Evolutionary conservation across 768 basidiomycete genomes (phyloP).

Genomic region (Rubroboletus satanas): DNA sequence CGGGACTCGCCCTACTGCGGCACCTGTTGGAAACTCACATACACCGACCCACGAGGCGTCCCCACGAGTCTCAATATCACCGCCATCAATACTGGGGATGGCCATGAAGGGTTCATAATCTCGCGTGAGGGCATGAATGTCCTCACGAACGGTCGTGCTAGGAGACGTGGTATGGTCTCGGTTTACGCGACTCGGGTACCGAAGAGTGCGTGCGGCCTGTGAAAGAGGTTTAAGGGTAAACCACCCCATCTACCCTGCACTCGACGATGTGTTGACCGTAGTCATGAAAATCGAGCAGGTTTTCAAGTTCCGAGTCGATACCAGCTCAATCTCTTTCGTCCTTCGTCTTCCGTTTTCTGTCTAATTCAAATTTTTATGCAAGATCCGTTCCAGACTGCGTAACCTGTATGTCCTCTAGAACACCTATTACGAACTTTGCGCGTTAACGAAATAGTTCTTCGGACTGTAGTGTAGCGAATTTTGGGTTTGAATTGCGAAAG

Average conservation of each 20-base stretch:
- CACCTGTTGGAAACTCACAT: slow-evolving; percentile 58
- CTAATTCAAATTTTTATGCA: background rate
- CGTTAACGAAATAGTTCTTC: background rate
- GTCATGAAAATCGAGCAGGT: background rate
- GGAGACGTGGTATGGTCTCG: slow-evolving; percentile 23
- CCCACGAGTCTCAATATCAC: slow-evolving; percentile 43
- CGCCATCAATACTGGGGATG: slow-evolving; percentile 47
- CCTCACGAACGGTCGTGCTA: slow-evolving; percentile 32
- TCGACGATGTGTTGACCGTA: background rate
- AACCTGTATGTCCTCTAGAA: background rate
- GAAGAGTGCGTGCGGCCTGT: slow-evolving; percentile 11
- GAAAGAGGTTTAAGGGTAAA: background rate
- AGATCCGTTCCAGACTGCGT: background rate
- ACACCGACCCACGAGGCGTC: slow-evolving; percentile 28
- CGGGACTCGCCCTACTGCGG: slow-evolving; percentile 55
- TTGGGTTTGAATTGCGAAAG: too few relatives aligned
- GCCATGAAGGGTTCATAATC: slow-evolving; percentile 33
- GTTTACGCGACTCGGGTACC: slow-evolving; percentile 22
- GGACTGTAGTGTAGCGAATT: background rate
- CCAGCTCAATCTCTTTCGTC: background rate
- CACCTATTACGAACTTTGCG: background rate
- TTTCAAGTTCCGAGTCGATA: background rate
- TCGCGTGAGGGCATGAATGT: slow-evolving; percentile 35
- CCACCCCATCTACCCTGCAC: background rate
- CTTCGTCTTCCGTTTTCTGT: background rate